Conservation (phyloP, 2,329 filamentous ascomycete species). For the Aspergillus ruber region DNA sequence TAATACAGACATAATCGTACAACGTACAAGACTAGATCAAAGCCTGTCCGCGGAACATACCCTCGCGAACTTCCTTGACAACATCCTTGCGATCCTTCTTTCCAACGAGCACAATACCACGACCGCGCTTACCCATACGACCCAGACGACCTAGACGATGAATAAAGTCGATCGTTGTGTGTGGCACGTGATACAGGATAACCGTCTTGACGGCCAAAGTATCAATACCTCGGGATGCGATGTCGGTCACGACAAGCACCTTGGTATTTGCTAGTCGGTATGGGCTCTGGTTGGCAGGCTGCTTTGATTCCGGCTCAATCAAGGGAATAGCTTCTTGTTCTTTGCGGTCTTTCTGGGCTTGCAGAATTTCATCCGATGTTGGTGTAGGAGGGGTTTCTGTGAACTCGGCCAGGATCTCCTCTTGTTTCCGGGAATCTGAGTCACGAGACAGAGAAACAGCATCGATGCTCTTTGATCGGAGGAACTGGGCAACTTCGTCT, state of each 20-base stretch:
- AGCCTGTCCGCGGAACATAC: conserved; percentile 75
- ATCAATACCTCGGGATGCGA: conserved; percentile 89
- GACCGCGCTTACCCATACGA: conserved; percentile 82
- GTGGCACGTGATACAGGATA: conserved; percentile 93
- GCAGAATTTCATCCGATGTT: conserved; percentile 28
- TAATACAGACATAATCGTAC: conserved; percentile 11
- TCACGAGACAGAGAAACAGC: conserved; percentile 81
- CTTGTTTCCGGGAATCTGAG: conserved; percentile 68
- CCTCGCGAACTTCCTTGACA: conserved; percentile 84
- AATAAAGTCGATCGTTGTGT: conserved; percentile 96
- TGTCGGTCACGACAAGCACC: conserved; percentile 88
- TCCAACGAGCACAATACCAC: conserved; percentile 84
- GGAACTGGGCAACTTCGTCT: conserved; percentile 69
- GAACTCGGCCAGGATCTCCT: conserved; percentile 70
- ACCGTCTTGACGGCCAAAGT: conserved; percentile 87
- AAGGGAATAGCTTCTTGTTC: conserved; percentile 36
- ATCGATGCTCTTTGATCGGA: conserved; percentile 79
- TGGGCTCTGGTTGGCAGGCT: neutral
- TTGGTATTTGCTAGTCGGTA: conserved; percentile 66
- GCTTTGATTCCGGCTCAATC: conserved; percentile 24
- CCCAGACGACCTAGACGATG: conserved; percentile 88
- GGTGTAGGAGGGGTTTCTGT: conserved; percentile 43
- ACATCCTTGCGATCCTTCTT: conserved; percentile 85
- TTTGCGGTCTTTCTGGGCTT: conserved; percentile 23
- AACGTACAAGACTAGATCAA: conserved; percentile 49